Conservation (phyloP, 225 moss, liverwort and hornwort species). For the Marchantia paleacea region DNA sequence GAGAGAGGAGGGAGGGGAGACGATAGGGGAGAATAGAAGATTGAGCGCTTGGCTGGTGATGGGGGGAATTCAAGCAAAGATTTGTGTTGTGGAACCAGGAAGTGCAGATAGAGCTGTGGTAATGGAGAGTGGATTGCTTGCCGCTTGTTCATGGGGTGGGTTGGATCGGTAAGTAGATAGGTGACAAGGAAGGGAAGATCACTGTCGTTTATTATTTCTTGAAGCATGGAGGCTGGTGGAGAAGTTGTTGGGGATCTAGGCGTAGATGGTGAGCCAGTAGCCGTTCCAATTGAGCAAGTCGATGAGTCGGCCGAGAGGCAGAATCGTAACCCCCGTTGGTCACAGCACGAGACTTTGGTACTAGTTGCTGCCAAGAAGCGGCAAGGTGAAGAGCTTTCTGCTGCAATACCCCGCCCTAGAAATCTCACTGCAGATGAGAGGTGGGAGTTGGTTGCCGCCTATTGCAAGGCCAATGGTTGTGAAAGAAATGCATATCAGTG, state of each 20-base stretch:
- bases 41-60: not conserved
- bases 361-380: constrained; percentile 39
- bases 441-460: constrained; percentile 37
- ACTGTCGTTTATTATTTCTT: constrained; percentile 24
- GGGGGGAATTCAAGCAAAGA: constrained; percentile 19
- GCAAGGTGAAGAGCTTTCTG: constrained; percentile 32
- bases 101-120: constrained; percentile 23
- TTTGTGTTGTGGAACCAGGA: constrained; percentile 17
- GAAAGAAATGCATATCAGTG: constrained; percentile 44
- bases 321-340: constrained; percentile 44
- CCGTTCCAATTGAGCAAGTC: constrained; percentile 37
- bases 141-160: not conserved
- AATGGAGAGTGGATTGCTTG: constrained; percentile 27
- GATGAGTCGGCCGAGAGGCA: constrained; percentile 45
- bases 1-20: not conserved
- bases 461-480: constrained; percentile 35
- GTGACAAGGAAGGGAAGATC: constrained; percentile 19
- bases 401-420: constrained; percentile 20
- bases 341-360: constrained; percentile 38
- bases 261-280: constrained; percentile 30
- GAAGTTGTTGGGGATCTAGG: constrained; percentile 31
- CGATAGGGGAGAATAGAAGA: not conserved
- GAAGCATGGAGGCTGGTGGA: constrained; percentile 37
- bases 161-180: constrained; percentile 12
- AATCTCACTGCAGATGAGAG: constrained; percentile 36